Evolutionary conservation across 1,284 basidiomycete species (phyloP).

Genomic region (Ustilago xerochloae): DNA sequence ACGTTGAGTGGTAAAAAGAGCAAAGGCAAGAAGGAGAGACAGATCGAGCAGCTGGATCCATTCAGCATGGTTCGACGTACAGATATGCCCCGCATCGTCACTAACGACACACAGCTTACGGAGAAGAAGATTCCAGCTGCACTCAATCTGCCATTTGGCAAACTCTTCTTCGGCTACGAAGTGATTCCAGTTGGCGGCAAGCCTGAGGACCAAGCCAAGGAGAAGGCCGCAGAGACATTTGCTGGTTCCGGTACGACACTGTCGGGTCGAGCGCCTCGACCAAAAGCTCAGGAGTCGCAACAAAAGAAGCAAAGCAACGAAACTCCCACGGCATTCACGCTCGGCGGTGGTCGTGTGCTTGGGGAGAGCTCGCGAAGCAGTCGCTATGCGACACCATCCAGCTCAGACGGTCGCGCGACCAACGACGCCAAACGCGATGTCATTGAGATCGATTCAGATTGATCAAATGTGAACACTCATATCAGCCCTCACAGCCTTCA

Average conservation of each 20-base stretch:
- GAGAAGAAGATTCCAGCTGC: constrained; percentile 87
- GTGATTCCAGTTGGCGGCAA: constrained; percentile 59
- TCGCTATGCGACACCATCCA: constrained; percentile 29
- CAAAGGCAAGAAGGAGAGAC: constrained; percentile 64
- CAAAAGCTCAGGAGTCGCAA: constrained; percentile 18
- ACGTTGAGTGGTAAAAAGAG: constrained; percentile 66
- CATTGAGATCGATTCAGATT: constrained; percentile 62
- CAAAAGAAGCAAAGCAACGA: constrained; percentile 13
- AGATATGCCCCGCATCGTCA: constrained; percentile 81
- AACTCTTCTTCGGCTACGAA: constrained; percentile 67
- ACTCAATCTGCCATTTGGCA: constrained; percentile 86
- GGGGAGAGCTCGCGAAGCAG: constrained; percentile 43
- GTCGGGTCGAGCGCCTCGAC: constrained; percentile 34
- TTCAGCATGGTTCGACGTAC: constrained; percentile 63
- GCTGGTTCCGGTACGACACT: constrained; percentile 29
- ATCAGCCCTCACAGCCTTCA: too few species aligned
- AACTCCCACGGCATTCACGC: constrained; percentile 22
- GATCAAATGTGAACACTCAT: constrained; percentile 6
- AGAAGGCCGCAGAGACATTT: constrained; percentile 24
- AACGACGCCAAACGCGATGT: constrained; percentile 42
- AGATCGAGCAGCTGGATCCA: constrained; percentile 61
- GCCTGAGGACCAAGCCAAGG: constrained; percentile 10
- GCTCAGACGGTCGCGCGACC: constrained; percentile 28
- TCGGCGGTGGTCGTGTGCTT: constrained; percentile 30
- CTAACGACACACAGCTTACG: constrained; percentile 79